Percentiles rank a stretch among this genome's conserved stretches.
phyloP scores from a whole-genome alignment of 139 green algal species.

The Chlorella sp. region DNA sequence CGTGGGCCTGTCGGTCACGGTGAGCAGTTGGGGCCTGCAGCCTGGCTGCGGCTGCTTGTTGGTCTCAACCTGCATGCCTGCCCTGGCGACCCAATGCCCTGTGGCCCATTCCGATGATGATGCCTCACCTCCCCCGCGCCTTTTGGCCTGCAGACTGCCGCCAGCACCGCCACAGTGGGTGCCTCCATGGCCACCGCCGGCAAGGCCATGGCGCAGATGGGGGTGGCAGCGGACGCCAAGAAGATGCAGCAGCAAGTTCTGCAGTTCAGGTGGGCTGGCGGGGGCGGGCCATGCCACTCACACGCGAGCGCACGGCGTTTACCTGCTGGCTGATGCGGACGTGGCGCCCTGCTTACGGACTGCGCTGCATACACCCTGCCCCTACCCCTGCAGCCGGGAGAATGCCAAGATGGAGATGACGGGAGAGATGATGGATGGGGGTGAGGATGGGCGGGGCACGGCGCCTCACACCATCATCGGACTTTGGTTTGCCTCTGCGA shows the following conservation, averaged over 20 bases:
- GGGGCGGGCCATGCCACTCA: background rate
- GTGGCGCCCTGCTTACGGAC: background rate
- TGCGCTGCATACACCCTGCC: background rate
- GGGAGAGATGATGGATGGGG: slow-evolving; percentile 68
- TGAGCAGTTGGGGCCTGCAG: background rate
- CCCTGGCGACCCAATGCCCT: too few relatives aligned
- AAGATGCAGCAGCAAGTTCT: slow-evolving; percentile 52
- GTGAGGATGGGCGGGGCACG: too few relatives aligned
- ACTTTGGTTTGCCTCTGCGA: too few relatives aligned
- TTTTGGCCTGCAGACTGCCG: slow-evolving; percentile 80
- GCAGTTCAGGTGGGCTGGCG: slow-evolving; percentile 5
- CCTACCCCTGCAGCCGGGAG: slow-evolving; percentile 40
- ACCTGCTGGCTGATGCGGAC: background rate
- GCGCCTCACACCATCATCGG: too few relatives aligned
- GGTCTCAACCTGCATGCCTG: background rate
- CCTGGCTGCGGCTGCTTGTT: background rate
- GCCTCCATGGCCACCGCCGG: slow-evolving; percentile 59
- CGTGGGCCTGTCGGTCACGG: slow-evolving; percentile 36
- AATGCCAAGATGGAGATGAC: slow-evolving; percentile 74
- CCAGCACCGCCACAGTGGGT: slow-evolving; percentile 62
- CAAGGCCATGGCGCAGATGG: slow-evolving; percentile 70
- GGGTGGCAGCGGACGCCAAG: slow-evolving; percentile 53
- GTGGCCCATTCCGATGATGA: background rate
- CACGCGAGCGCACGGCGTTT: background rate
- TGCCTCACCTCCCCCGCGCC: background rate